Evolutionary conservation across 1,139 yeast species (phyloP), one percentile per base, ranked within the genome.

Genomic region (Pichia sp.): DNA sequence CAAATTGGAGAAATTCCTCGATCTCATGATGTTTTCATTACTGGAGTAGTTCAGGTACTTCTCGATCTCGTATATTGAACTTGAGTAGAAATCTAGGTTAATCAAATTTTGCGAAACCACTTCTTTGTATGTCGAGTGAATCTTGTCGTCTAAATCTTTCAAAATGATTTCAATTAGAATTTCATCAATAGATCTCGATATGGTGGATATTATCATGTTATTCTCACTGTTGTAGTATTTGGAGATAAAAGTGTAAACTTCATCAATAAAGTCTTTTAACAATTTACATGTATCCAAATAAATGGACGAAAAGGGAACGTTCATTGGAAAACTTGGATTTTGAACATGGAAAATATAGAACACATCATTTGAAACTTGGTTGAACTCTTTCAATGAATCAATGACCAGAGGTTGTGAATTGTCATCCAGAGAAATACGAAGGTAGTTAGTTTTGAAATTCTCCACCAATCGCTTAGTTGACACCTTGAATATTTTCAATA

Each of bases 331-430:
- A 45, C 72, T 71, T 4, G 68, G 63, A 34, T 79, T 76, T 6
- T 76, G 72, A 53, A 75, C 66, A 2, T 79, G 78, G 49, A 78
- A 78, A 13, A 79, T 75, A 57, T 80, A 79, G 67, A 85, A 87
- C 90, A 96, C 90, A 79, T 16, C 83, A 75, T 54, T 75, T 74
- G 64, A 84, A 13, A 75, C 51, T 86, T 82, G 64, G 78, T 82
- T 84, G 67, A 84, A 89, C 52, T 85, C 80, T 16, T 75, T 73
- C 51, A 73, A 69, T 53, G 82, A 82, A 57, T 82, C 79, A 38
- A 90, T 84, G 0, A 80, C 79, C 72, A 90, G 79, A 8, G 97
- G 96, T 89, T 88, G 89, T 64, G 90, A 89, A 65, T 89, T 95
- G 67, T 92, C 97, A 29, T 86, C 85, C 59, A 82, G 81, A 47